Evolutionary conservation across 208 protist genomes (phyloP).

Genomic region (Trypanosoma congolense): DNA sequence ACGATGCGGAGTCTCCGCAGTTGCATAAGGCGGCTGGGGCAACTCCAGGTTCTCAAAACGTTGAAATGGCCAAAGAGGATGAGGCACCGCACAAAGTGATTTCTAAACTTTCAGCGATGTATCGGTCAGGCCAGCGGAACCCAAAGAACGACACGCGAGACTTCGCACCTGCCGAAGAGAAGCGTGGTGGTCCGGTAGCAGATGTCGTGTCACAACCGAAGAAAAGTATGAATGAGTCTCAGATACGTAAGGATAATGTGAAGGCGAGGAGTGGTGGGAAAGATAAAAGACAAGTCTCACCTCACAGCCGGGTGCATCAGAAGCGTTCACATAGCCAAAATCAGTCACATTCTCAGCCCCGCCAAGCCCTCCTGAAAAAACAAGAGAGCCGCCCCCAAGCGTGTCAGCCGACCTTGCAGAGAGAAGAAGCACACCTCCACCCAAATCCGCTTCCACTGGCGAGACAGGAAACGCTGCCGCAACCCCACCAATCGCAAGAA

Average conservation of each 20-base stretch:
- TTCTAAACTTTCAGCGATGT: slow-evolving; percentile 16
- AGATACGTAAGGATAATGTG: not conserved
- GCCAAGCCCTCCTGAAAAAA: no score
- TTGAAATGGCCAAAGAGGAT: slow-evolving; percentile 6
- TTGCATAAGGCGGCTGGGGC: slow-evolving; percentile 5
- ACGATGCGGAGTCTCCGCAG: slow-evolving; percentile 2
- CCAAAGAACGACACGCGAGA: slow-evolving; percentile 1
- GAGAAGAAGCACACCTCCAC: not conserved
- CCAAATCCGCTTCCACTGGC: not conserved
- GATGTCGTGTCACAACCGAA: not conserved
- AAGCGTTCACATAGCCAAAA: not conserved
- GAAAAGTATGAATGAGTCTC: not conserved
- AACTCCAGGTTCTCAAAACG: slow-evolving; percentile 12
- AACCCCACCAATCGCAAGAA: no score
- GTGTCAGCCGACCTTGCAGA: not conserved
- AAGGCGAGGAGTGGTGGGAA: not conserved
- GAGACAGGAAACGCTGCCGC: not conserved
- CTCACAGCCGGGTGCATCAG: not conserved
- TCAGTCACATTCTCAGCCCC: no score
- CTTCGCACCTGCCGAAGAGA: no score
- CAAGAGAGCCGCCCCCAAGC: not conserved
- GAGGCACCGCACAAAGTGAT: slow-evolving; percentile 8
- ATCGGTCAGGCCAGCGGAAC: slow-evolving; percentile 6
- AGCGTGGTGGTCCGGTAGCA: no score
- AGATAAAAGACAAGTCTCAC: not conserved